Conservation (phyloP, 306 rosid species). For the Prunus persica region DNA sequence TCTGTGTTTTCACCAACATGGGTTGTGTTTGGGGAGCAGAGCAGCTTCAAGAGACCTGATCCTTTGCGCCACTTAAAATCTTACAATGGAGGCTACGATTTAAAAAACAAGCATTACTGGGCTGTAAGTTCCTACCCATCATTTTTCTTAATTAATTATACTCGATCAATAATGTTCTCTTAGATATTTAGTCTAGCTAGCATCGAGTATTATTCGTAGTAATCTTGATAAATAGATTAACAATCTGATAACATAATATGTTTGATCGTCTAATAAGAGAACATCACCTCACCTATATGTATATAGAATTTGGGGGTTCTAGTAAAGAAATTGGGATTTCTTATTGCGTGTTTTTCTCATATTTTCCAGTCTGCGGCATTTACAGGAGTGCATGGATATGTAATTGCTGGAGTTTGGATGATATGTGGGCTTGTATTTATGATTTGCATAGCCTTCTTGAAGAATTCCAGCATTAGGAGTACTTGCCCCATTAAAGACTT, state of each 20-base stretch:
- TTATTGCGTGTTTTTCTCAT: constrained; percentile 43
- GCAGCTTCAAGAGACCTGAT: constrained; percentile 50
- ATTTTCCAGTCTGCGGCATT: constrained; percentile 85
- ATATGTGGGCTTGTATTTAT: constrained; percentile 49
- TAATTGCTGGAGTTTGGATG: constrained; percentile 63
- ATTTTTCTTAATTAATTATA: background rate
- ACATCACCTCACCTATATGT: background rate
- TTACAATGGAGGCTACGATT: constrained; percentile 56
- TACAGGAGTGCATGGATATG: constrained; percentile 80
- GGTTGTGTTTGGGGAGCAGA: constrained; percentile 35
- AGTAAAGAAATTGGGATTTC: constrained; percentile 24
- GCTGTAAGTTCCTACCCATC: constrained; percentile 45
- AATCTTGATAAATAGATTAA: background rate
- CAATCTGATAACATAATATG: background rate
- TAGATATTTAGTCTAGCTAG: background rate
- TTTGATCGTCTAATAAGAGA: background rate
- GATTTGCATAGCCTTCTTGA: constrained; percentile 35
- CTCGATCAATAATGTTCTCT: background rate
- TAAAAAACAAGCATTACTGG: constrained; percentile 56
- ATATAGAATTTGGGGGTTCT: background rate
- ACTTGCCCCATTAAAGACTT: constrained; percentile 21
- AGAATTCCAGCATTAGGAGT: constrained; percentile 29
- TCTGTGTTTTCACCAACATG: constrained; percentile 30
- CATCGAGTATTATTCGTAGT: too few species aligned
- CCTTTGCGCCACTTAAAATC: constrained; percentile 53